Base-by-base conservation (phyloP, 2,329 filamentous ascomycete species). In the Xylariaceae sp. region DNA sequence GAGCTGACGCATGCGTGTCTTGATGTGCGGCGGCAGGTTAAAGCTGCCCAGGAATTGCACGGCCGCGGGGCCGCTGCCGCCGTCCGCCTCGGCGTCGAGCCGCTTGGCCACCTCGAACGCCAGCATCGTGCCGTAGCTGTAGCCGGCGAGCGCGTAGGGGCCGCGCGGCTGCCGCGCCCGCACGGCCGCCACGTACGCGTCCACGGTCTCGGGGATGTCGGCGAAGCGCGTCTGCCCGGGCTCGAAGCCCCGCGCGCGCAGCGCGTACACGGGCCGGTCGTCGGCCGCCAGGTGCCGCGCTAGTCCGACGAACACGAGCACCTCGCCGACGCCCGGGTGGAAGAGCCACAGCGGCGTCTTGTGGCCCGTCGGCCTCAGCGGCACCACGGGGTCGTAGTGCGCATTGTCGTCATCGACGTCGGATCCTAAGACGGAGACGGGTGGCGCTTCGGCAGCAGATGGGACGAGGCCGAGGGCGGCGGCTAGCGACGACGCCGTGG, bases 61-160 rank as follows among this genome's bases (percentile, higher is more conserved):
- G 19, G 48, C 44, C 2, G 61, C 55, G 3, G 22, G 19, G 3
- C 11, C 21, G n/a, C n/a, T n/a, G n/a, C n/a, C n/a, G n/a, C n/a
- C n/a, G 0, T 57, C 58, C 3, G 50, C 35, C 1, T 7, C 30
- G 0, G 24, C 26, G 31, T 71, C 59, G 8, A 74, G 56, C 2
- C 40, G 19, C 48, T 74, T 74, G 10, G 59, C 54, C 1, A 67
- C 47, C 44, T 74, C 70, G 37, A 72, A 75, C 0, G 67, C 64
- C 0, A 73, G 37, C 47, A 69, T 69, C 0, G 56, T 42, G 2
- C 71, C 70, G 43, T 65, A 72, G 5, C 57, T 65, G 43, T 74
- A 75, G 1, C 71, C 70, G 0, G 64, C 64, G 1, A 75, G 46
- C 0, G 64, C 64, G 40, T 75, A 75, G 0, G 70, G 70, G 0